Evolutionary conservation across 495 filamentous ascomycete genomes (phyloP).

Genomic region (Podospora appendiculata): DNA sequence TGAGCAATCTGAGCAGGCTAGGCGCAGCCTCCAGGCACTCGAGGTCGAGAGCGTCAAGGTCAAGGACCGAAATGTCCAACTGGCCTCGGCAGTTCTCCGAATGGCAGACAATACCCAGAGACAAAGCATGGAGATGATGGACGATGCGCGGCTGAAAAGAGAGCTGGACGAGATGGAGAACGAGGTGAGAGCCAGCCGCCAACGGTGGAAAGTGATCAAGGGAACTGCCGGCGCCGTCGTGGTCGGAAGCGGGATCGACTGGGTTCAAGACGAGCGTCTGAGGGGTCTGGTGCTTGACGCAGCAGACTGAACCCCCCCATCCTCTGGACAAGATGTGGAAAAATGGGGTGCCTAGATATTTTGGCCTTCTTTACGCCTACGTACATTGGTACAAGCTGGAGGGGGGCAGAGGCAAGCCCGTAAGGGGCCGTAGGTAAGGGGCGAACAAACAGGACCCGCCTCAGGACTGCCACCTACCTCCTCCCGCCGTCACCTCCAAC

Average conservation of each 20-base stretch:
- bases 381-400: no score
- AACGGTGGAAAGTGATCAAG: slow-evolving; percentile 67
- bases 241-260: slow-evolving; percentile 78
- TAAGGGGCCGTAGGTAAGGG: no score
- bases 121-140: slow-evolving; percentile 37
- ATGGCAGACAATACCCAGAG: slow-evolving; percentile 51
- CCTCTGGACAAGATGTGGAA: no score
- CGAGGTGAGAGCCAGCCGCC: slow-evolving; percentile 48
- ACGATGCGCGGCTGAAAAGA: slow-evolving; percentile 40
- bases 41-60: slow-evolving; percentile 49
- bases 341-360: no score
- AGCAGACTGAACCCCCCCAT: slow-evolving; percentile 43
- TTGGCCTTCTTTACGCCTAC: no score
- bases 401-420: no score
- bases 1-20: slow-evolving; percentile 37
- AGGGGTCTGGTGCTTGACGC: slow-evolving; percentile 66
- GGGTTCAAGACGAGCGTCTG: slow-evolving; percentile 64
- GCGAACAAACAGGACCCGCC: no score
- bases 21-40: slow-evolving; percentile 40
- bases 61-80: slow-evolving; percentile 51
- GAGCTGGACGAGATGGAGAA: slow-evolving; percentile 48
- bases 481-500: no score
- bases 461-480: no score
- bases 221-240: slow-evolving; percentile 64
- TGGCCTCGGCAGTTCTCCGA: slow-evolving; percentile 51